Evolutionary conservation across 108 stramenopile species (phyloP).

Genomic region (Nitzschia sp.): DNA sequence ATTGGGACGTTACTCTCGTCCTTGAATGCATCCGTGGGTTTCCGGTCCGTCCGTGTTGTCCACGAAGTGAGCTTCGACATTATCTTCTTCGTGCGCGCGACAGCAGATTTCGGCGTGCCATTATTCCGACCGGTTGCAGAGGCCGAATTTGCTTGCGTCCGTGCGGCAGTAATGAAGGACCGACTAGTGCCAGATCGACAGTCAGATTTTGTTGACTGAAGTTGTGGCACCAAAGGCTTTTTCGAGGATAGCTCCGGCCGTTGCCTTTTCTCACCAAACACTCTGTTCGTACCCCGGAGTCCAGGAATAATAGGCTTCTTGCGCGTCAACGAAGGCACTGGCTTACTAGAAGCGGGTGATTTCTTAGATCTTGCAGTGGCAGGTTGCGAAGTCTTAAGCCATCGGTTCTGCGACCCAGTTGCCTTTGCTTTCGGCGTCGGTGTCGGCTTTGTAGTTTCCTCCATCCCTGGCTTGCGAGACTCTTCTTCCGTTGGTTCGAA

Average conservation of each 20-base stretch:
- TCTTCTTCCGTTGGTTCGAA: constrained; percentile 12
- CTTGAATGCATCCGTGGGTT: neutral
- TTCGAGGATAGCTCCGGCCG: neutral
- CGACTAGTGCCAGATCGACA: too few species aligned
- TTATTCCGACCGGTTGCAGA: too few species aligned
- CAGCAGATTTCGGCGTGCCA: neutral
- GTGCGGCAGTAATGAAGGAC: too few species aligned
- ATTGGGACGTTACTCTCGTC: neutral
- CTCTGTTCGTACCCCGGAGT: neutral
- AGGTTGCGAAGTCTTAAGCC: too few species aligned
- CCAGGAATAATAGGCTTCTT: neutral
- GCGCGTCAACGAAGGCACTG: too few species aligned
- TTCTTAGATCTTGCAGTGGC: too few species aligned
- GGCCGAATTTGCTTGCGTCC: too few species aligned
- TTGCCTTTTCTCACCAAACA: neutral
- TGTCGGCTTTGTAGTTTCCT: neutral
- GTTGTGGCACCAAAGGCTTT: neutral
- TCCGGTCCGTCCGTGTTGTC: neutral
- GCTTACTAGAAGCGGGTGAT: too few species aligned
- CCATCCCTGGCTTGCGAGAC: too few species aligned
- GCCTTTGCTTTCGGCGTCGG: neutral
- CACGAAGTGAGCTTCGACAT: neutral
- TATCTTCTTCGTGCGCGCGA: neutral
- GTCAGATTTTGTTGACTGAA: neutral
- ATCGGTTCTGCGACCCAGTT: too few species aligned